Evolutionary conservation across 345 rosid species (phyloP).

Genomic region (Eucalyptus regnans): DNA sequence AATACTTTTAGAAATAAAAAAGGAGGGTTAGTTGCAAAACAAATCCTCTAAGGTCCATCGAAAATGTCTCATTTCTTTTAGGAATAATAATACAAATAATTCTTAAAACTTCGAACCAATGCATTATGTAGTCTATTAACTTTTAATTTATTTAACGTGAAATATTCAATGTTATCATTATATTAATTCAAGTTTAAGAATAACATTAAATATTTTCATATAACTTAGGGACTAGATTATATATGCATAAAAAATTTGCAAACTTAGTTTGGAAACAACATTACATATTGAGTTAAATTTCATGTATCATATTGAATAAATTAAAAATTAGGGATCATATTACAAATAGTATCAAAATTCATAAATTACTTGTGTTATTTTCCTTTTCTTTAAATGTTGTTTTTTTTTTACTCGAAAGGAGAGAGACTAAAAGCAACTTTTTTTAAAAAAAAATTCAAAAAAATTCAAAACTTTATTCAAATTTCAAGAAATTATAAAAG

Average conservation of each 20-base stretch:
- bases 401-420: not conserved
- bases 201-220: too few species aligned
- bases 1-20: not conserved
- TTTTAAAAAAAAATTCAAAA: not conserved
- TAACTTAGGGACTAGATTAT: too few species aligned
- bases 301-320: too few species aligned
- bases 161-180: not conserved
- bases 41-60: not conserved
- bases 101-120: not conserved
- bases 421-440: not conserved
- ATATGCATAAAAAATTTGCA: rapidly evolving
- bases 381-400: too few species aligned
- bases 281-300: too few species aligned
- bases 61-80: not conserved
- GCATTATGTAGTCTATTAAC: rapidly evolving
- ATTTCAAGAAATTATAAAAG: not conserved
- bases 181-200: too few species aligned
- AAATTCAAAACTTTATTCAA: not conserved
- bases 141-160: not conserved
- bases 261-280: too few species aligned
- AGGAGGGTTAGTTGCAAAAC: not conserved
- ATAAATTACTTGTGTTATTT: too few species aligned
- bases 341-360: too few species aligned
- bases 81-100: not conserved
- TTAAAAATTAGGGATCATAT: too few species aligned